Base-by-base conservation (phyloP, 106 monocot species). In the Posidonia australis region DNA sequence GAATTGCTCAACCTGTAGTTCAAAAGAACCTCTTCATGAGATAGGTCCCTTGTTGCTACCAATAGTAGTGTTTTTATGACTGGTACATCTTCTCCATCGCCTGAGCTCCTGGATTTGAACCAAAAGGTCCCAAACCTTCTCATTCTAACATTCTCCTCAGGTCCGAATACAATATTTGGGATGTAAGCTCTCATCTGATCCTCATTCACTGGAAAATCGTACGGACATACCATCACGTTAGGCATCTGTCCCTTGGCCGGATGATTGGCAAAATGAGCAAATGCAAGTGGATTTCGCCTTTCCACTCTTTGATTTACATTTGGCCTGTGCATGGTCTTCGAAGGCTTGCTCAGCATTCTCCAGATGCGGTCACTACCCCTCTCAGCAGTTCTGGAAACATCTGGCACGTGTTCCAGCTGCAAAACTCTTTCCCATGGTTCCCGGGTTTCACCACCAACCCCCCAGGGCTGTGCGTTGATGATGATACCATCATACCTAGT, bases 201-300 rank as follows among this genome's bases (percentile, higher is more conserved):
- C 63, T 90, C 87, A 1, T 46, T 70, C 51, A 83, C 14, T 0
- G 96, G 87, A 68, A 98, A 98, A 80, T 98, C 87, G 51, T 98
- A 98, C 1, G 96, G 86, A 41, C 90, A 98, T 19, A 98, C 78
- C 87, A 90, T 98, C 24, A 84, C 84, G 76, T 98, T 98, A 1
- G 96, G 87, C 9, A 36, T 17, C 18, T 31, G 61, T 51, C 82
- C 87, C 70, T 84, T 81, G 0, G 80, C 64, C 0, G 96, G 96
- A 67, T 98, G 96, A 70, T 98, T 98, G 28, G 96, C 90, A 67
- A 90, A 98, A 73, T 98, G 96, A 25, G 72, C 96, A 65, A 98
- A 80, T 5, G 96, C 87, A 55, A 98, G 87, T 19, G 96, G 96
- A 46, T 98, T 90, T 44, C 96, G 66, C 26, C 69, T 66, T 76